Percentiles rank a stretch among this genome's conserved stretches.
Conservation (phyloP, 768 basidiomycete species). For the Symmetrospora coprosmae region DNA sequence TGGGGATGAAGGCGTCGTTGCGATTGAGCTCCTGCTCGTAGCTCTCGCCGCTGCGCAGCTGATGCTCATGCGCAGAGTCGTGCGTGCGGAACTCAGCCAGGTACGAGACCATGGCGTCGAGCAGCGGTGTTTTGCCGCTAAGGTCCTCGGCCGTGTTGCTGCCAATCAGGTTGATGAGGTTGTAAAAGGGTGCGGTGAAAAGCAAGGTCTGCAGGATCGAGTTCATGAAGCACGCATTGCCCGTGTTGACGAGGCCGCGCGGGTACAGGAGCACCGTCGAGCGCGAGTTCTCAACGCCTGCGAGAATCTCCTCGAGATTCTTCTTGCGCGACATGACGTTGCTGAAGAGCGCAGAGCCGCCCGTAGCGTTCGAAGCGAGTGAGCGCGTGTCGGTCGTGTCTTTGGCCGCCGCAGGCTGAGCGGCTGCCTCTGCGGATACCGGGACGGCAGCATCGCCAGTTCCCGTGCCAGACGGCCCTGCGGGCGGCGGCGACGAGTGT, state of each 20-base stretch:
- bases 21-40: not conserved
- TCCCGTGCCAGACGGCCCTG: not conserved
- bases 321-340: not conserved
- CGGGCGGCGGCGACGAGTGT: not conserved
- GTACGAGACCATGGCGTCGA: conserved; percentile 38
- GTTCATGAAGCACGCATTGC: conserved; percentile 97
- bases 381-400: not conserved
- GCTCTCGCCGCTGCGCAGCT: not conserved
- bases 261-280: conserved; percentile 44
- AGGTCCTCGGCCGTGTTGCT: conserved; percentile 43
- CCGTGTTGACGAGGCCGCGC: conserved; percentile 77
- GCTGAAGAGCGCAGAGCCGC: not conserved
- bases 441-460: not conserved
- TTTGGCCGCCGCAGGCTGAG: not conserved
- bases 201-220: conserved; percentile 77
- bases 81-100: conserved; percentile 30
- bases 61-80: conserved; percentile 63
- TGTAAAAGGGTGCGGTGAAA: conserved; percentile 74
- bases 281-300: conserved; percentile 25
- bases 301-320: conserved; percentile 7
- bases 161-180: conserved; percentile 58
- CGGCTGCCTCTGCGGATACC: not conserved
- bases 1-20: conserved; percentile 62
- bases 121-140: conserved; percentile 36
- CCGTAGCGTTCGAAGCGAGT: not conserved